Percentiles rank a stretch among this genome's conserved stretches.
Conservation (phyloP, 1,284 basidiomycete genomes). For the Trichosporon asahii region DNA sequence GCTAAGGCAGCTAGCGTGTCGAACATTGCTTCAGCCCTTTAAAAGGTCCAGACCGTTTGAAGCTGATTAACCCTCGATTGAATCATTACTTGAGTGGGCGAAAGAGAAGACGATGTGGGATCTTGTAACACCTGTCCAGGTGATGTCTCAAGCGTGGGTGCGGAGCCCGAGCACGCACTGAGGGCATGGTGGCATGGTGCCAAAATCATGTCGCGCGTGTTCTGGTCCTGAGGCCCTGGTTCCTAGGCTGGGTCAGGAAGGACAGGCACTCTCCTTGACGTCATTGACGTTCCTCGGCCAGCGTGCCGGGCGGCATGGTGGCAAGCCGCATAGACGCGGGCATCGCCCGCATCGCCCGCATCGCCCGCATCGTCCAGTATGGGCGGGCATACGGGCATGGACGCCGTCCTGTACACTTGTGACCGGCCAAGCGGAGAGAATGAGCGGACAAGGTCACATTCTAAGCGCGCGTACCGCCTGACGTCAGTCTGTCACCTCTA, state of each 20-base stretch:
- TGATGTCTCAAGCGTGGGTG: not conserved
- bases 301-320: not conserved
- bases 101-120: not conserved
- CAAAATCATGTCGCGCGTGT: not conserved
- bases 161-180: no score
- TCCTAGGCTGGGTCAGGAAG: not conserved
- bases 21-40: not conserved
- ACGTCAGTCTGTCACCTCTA: not conserved
- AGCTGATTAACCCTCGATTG: not conserved
- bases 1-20: not conserved
- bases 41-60: not conserved
- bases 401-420: not conserved
- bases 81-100: conserved; percentile 4
- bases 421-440: not conserved
- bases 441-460: not conserved
- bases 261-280: not conserved
- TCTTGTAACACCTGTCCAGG: not conserved
- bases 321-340: not conserved
- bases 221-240: not conserved
- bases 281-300: not conserved
- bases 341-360: not conserved
- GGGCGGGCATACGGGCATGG: not conserved
- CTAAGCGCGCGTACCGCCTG: not conserved
- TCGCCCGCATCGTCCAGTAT: not conserved
- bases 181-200: no score